These are phyloP conservation scores for Voacanga thouarsii DNA, from an alignment of 257 asterid genomes.

Conservation along the genomic window DNA sequence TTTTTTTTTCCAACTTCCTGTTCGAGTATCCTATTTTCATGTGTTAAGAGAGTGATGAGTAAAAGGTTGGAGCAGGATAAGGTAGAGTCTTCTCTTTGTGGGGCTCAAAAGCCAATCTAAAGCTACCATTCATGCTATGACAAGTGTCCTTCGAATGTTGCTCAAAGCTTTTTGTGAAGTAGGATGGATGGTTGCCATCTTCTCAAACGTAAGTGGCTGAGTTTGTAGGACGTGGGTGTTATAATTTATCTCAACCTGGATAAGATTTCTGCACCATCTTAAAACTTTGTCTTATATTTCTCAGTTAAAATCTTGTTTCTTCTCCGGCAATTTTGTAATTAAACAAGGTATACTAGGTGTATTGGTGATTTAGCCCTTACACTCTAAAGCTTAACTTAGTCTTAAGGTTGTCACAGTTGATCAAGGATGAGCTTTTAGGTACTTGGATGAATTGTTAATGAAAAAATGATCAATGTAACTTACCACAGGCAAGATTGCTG, in stretches of 20 bases:
- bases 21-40: not conserved
- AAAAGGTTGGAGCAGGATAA: not conserved
- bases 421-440: not conserved
- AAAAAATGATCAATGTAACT: not conserved
- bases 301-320: not conserved
- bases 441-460: not conserved
- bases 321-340: not conserved
- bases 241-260: constrained; percentile 28
- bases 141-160: constrained; percentile 22
- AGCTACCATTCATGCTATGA: constrained; percentile 16
- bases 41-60: not conserved
- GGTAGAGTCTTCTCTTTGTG: constrained; percentile 12
- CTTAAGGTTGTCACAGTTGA: not conserved
- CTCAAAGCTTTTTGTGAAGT: constrained; percentile 22
- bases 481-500: constrained; percentile 76
- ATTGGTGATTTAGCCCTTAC: not conserved
- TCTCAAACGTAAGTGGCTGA: constrained; percentile 22
- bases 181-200: constrained; percentile 30
- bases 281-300: not conserved
- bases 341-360: not conserved
- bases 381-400: not conserved
- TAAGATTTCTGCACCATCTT: constrained; percentile 19
- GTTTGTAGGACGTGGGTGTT: constrained; percentile 24
- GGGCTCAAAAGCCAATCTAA: constrained; percentile 14
- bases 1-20: not conserved